Evolutionary conservation across 2,329 filamentous ascomycete species (phyloP), one percentile per base, ranked within the genome.

Genomic region (Mariannaea elegans): DNA sequence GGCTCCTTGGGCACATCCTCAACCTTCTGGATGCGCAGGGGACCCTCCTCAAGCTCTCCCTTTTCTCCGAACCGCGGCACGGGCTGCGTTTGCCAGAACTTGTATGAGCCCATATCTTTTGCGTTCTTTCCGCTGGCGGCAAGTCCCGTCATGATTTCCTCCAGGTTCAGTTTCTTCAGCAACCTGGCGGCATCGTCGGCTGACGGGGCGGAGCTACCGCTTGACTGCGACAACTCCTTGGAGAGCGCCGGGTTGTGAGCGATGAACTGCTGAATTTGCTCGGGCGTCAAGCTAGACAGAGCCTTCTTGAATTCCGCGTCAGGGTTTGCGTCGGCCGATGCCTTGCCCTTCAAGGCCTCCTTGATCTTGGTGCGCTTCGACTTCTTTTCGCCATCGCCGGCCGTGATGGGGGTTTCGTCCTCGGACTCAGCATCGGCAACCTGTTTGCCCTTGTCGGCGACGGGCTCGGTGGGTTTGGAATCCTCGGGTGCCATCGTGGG

Each of bases 81-180:
- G 1, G 95, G 95, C 77, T 99, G 95, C 45, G 95, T 99, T 76
- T 93, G 89, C 95, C 95, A 99, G 81, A 99, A 99, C 79, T 97
- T 97, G 84, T 98, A 97, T 59, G 90, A 92, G 7, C 90, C 93
- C 93, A 97, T 97, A 73, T 97, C 94, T 81, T 97, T 97, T 69
- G 88, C 89, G 72, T 97, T 97, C 83, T 95, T 96, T 56, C 91
- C 91, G 62, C 87, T 88, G 7, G 92, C 82, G 14, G 93, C 90
- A 71, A 92, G 77, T 0, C 90, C 90, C 1, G 90, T 91, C 84
- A 92, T 86, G 72, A 92, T 86, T 64, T 92, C 89, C 72, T 88
- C 84, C 55, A 92, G 79, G 65, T 83, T 89, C 73, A 92, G 81
- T 68, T 85, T 84, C 77, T 86, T 86, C 63, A 90, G 80, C 46